phyloP scores from a whole-genome alignment of 345 rosid genomes.

The Eutrema heterophyllum region DNA sequence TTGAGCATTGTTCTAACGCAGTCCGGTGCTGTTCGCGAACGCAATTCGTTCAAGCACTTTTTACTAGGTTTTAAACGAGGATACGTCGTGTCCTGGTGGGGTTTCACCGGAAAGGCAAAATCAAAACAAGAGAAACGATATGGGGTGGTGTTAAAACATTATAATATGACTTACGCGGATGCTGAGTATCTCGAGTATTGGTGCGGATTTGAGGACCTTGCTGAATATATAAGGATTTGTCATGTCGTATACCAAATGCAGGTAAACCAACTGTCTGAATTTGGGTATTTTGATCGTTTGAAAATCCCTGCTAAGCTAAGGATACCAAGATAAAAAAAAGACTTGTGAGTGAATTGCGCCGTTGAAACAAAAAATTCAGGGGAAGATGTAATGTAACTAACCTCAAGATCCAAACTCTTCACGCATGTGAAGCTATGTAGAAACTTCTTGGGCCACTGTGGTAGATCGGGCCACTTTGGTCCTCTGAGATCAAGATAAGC shows the following conservation, averaged over 20 bases:
- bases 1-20: conserved; percentile 9
- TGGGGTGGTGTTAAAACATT: not conserved
- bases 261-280: conserved; percentile 9
- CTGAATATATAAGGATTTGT: not conserved
- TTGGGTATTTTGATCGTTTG: not conserved
- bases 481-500: conserved; percentile 9
- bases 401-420: conserved; percentile 17
- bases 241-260: conserved; percentile 19
- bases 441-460: conserved; percentile 10
- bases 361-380: not conserved
- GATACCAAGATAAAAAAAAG: not conserved
- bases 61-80: not conserved
- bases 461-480: not conserved
- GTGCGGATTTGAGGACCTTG: not conserved
- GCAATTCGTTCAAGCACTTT: not conserved
- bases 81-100: conserved; percentile 4
- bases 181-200: conserved; percentile 15
- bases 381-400: conserved; percentile 7
- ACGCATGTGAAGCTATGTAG: conserved; percentile 9
- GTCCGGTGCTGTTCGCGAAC: not conserved
- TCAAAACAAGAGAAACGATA: not conserved
- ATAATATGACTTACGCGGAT: conserved; percentile 9
- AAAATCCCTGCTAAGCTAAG: conserved; percentile 8
- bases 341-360: not conserved
- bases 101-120: not conserved